Conservation (phyloP, 2,329 filamentous ascomycete genomes). For the Alternaria triticina region DNA sequence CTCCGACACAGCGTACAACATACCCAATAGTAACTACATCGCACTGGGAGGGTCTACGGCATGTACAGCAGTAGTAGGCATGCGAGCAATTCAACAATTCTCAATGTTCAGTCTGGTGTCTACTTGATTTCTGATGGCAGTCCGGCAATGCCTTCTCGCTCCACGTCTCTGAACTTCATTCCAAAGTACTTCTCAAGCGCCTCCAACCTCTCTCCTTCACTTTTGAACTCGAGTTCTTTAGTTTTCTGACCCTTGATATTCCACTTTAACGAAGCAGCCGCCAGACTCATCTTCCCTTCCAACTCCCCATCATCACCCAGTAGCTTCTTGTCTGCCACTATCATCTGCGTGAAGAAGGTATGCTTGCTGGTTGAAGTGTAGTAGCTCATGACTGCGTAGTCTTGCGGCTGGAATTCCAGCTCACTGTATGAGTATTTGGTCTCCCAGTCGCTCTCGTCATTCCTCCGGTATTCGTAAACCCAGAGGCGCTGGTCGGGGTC, state of each 20-base stretch:
- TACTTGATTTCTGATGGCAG: slow-evolving; percentile 44
- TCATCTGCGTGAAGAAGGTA: slow-evolving; percentile 40
- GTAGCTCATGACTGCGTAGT: slow-evolving; percentile 45
- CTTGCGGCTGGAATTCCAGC: slow-evolving; percentile 43
- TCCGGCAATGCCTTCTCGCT: slow-evolving; percentile 48
- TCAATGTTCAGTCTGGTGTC: slow-evolving; percentile 5
- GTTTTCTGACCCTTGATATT: slow-evolving; percentile 53
- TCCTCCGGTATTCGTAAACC: slow-evolving; percentile 50
- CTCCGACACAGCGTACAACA: not conserved
- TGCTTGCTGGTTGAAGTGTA: slow-evolving; percentile 43
- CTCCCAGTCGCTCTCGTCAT: slow-evolving; percentile 60
- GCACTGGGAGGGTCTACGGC: not conserved
- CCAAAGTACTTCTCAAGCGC: slow-evolving; percentile 54
- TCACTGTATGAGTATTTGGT: slow-evolving; percentile 68
- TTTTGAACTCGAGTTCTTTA: slow-evolving; percentile 49
- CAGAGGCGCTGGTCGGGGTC: slow-evolving; percentile 51
- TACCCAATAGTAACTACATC: not conserved
- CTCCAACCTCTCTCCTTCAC: slow-evolving; percentile 52
- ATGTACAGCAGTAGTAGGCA: slow-evolving; percentile 18
- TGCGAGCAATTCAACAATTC: slow-evolving; percentile 21
- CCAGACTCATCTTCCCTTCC: slow-evolving; percentile 50
- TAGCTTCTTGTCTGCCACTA: slow-evolving; percentile 60
- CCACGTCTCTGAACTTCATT: slow-evolving; percentile 49
- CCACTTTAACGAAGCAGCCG: slow-evolving; percentile 54
- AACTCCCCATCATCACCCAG: slow-evolving; percentile 44